Percentiles rank a stretch among this genome's conserved stretches.
Evolutionary conservation across 2,329 filamentous ascomycete genomes (phyloP).

Genomic region (Claviceps sp.): DNA sequence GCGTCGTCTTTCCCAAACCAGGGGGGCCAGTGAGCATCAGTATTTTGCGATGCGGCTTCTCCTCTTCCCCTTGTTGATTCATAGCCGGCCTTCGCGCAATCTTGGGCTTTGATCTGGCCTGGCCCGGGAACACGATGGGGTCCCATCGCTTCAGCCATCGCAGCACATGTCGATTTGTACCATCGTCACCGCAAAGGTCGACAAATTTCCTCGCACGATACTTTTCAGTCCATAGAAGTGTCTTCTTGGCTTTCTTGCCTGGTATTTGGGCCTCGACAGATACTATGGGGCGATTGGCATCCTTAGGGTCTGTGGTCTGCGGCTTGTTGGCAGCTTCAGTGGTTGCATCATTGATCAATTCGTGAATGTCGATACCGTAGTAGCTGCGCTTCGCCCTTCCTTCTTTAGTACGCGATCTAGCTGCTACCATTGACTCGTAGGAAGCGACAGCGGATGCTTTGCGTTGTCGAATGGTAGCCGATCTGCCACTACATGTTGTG

Average conservation of each 20-base stretch:
- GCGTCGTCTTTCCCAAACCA: slow-evolving; percentile 86
- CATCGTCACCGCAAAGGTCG: slow-evolving; percentile 86
- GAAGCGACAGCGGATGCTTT: slow-evolving; percentile 31
- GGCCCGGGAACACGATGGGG: slow-evolving; percentile 74
- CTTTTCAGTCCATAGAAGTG: slow-evolving; percentile 88
- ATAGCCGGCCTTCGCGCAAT: slow-evolving; percentile 27
- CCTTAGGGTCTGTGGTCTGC: slow-evolving; percentile 10
- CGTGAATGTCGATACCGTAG: slow-evolving; percentile 87
- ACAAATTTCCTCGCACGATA: slow-evolving; percentile 87
- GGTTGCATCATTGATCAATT: slow-evolving; percentile 59
- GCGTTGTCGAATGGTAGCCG: slow-evolving; percentile 42
- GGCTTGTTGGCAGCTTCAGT: slow-evolving; percentile 37
- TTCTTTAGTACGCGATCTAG: slow-evolving; percentile 51
- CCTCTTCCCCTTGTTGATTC: slow-evolving; percentile 41
- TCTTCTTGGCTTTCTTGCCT: slow-evolving; percentile 30
- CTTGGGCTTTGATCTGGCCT: slow-evolving; percentile 43
- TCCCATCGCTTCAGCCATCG: slow-evolving; percentile 96
- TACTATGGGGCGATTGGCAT: slow-evolving; percentile 22
- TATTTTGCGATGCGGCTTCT: slow-evolving; percentile 75
- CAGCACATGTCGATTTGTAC: slow-evolving; percentile 80
- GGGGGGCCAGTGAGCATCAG: slow-evolving; percentile 83
- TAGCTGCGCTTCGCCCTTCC: slow-evolving; percentile 63
- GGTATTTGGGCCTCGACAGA: slow-evolving; percentile 27
- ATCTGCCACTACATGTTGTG: slow-evolving; percentile 44
- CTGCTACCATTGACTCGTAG: slow-evolving; percentile 55